phyloP scores from a whole-genome alignment of 768 basidiomycete species.

The Calocera cornea region DNA sequence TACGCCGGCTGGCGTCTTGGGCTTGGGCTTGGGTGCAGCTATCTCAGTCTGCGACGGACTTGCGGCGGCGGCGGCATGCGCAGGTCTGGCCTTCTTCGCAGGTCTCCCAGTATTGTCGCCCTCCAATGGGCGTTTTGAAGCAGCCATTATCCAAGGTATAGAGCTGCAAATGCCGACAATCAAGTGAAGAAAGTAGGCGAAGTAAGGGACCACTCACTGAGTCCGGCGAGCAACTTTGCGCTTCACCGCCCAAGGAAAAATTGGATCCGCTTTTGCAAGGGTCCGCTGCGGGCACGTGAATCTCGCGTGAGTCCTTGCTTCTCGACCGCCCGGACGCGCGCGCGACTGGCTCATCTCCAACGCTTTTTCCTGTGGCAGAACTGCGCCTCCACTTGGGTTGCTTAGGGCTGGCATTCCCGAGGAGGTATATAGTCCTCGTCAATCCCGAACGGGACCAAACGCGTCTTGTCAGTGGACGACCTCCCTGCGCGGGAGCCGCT shows the following conservation, averaged over 20 bases:
- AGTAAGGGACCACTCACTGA: background rate
- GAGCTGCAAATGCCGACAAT: background rate
- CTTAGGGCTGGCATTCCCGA: too few relatives aligned
- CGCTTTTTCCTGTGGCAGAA: too few relatives aligned
- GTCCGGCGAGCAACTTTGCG: background rate
- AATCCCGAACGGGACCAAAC: too few relatives aligned
- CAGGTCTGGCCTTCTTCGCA: constrained; percentile 5
- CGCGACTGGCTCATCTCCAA: background rate
- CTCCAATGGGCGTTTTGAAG: constrained; percentile 3
- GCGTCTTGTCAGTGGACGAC: too few relatives aligned
- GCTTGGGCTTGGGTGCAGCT: background rate
- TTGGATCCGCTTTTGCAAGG: background rate
- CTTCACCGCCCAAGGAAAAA: background rate
- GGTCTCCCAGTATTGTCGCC: background rate
- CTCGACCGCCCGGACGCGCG: background rate
- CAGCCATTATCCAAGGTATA: background rate
- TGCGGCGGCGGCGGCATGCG: background rate
- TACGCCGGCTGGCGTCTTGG: background rate
- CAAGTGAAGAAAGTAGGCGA: background rate
- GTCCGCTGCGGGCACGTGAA: background rate
- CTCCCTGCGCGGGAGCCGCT: too few relatives aligned
- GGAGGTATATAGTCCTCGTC: too few relatives aligned
- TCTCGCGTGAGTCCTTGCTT: background rate
- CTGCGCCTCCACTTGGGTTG: too few relatives aligned
- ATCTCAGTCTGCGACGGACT: background rate